These are phyloP conservation scores for Cyberlindnera americana DNA, from an alignment of 805 yeast species.

Conservation along the genomic window DNA sequence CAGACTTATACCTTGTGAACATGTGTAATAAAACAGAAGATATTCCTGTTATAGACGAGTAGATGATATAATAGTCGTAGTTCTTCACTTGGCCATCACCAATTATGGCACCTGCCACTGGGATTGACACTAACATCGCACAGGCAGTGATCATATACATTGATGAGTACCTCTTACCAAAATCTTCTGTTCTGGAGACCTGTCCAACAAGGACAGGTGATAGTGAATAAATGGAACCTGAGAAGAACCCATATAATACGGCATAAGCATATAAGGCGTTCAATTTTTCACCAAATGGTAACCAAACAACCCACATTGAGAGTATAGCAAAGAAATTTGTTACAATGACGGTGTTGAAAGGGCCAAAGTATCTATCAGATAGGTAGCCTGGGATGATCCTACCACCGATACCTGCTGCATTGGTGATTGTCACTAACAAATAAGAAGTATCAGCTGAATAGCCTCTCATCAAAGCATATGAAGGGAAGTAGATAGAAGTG, in stretches of 20 bases:
- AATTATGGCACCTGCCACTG: conserved; percentile 47
- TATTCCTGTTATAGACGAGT: conserved; percentile 38
- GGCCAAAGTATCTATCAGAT: conserved; percentile 44
- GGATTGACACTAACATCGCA: conserved; percentile 44
- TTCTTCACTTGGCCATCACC: conserved; percentile 30
- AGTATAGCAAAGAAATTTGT: conserved; percentile 28
- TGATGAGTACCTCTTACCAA: conserved; percentile 54
- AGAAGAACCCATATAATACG: conserved; percentile 49
- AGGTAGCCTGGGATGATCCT: conserved; percentile 42
- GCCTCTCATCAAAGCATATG: conserved; percentile 50
- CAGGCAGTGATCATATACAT: conserved; percentile 57
- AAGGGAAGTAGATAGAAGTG: conserved; percentile 47
- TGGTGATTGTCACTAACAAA: conserved; percentile 43
- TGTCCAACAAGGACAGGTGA: conserved; percentile 60
- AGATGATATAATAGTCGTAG: conserved; percentile 43
- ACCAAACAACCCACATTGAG: conserved; percentile 35
- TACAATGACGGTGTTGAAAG: conserved; percentile 48
- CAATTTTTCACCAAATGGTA: conserved; percentile 36
- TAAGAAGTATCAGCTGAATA: conserved; percentile 41
- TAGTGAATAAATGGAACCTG: conserved; percentile 53
- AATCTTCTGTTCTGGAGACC: conserved; percentile 50
- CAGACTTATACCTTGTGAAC: conserved; percentile 38
- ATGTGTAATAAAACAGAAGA: conserved; percentile 38
- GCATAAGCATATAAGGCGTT: conserved; percentile 43
- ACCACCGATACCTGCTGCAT: conserved; percentile 44